A percentile compares a stretch with the other conserved stretches of the same genome.
Conservation (phyloP, 768 basidiomycete species). For the Panaeolus papilionaceus region DNA sequence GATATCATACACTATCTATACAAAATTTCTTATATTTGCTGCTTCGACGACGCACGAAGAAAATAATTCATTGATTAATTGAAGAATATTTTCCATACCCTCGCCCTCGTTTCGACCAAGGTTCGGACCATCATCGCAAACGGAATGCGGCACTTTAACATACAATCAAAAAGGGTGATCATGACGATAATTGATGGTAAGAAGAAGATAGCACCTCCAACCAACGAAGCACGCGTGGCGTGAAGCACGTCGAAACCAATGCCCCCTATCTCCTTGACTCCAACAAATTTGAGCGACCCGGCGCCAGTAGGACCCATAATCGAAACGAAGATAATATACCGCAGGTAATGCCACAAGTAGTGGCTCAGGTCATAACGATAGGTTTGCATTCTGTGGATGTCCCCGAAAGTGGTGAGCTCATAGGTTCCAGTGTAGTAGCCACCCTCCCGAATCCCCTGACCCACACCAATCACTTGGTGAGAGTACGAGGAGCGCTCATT, state of each 20-base stretch:
- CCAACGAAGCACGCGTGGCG: not conserved
- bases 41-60: too few species aligned
- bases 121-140: not conserved
- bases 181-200: not conserved
- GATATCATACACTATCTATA: too few species aligned
- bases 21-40: too few species aligned
- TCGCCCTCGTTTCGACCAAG: not conserved
- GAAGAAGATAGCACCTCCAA: not conserved
- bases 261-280: not conserved
- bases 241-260: not conserved
- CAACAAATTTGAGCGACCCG: not conserved
- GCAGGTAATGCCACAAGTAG: not conserved
- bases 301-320: not conserved
- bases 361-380: not conserved
- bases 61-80: too few species aligned
- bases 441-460: too few species aligned
- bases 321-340: not conserved
- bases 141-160: not conserved
- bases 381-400: too few species aligned
- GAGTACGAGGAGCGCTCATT: too few species aligned
- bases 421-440: too few species aligned
- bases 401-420: too few species aligned
- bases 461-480: too few species aligned
- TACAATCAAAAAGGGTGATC: not conserved
- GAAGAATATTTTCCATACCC: too few species aligned